Conservation (phyloP, 345 rosid genomes). For the Eucalyptus virginea region DNA sequence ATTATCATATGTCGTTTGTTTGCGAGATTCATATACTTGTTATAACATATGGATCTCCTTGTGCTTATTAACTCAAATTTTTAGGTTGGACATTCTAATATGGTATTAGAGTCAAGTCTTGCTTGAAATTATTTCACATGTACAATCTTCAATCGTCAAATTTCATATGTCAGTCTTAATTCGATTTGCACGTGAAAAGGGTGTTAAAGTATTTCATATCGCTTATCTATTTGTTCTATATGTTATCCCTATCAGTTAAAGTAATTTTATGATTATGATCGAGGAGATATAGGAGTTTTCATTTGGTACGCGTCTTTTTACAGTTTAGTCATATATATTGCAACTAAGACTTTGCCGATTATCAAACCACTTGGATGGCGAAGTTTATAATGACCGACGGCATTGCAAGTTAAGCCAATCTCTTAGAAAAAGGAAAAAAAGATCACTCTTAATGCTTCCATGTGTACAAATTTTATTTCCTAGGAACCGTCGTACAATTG, state of each 20-base stretch:
- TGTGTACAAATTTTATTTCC: not conserved
- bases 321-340: not conserved
- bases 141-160: not conserved
- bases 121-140: fast-evolving
- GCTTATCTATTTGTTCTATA: not conserved
- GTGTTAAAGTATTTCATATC: too few relatives aligned
- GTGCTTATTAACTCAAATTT: not conserved
- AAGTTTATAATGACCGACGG: not conserved
- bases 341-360: not conserved
- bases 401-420: not conserved
- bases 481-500: not conserved
- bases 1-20: fast-evolving
- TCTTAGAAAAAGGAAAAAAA: not conserved
- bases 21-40: not conserved
- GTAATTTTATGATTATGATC: not conserved
- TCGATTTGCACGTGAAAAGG: fast-evolving
- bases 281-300: not conserved
- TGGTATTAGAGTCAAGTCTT: not conserved
- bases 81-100: not conserved
- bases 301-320: not conserved
- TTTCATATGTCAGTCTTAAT: not conserved
- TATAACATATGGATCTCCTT: not conserved
- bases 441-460: not conserved
- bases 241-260: not conserved
- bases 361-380: not conserved